Evolutionary conservation across 1,139 yeast species (phyloP).

Genomic region (Pneumocystis oryctolagi): DNA sequence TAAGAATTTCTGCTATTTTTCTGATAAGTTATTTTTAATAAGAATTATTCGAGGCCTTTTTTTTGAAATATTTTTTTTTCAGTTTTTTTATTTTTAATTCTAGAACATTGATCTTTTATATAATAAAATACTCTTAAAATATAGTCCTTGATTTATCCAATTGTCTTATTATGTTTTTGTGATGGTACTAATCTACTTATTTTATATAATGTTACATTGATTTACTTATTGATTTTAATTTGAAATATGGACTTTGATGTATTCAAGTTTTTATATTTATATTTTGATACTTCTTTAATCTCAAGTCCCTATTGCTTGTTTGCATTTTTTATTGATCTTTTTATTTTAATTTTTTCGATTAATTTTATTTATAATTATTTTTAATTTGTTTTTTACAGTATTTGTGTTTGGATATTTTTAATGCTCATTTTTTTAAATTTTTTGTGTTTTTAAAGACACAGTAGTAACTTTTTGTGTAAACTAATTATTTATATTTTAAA

Average conservation of each 20-base stretch:
- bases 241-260: slow-evolving; percentile 25
- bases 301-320: too few species aligned
- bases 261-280: slow-evolving; percentile 28
- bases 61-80: too few species aligned
- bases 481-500: not conserved
- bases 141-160: slow-evolving; percentile 48
- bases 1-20: slow-evolving; percentile 30
- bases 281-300: slow-evolving; percentile 27
- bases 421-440: not conserved
- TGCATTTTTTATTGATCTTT: slow-evolving; percentile 30
- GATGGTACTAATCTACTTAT: slow-evolving; percentile 14
- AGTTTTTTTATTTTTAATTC: slow-evolving; percentile 40
- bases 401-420: slow-evolving; percentile 34
- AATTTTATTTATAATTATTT: slow-evolving; percentile 22
- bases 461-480: not conserved
- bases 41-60: too few species aligned
- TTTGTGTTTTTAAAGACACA: not conserved
- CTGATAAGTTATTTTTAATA: too few species aligned
- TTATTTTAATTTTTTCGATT: slow-evolving; percentile 25
- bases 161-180: slow-evolving; percentile 19
- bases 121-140: slow-evolving; percentile 53
- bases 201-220: slow-evolving; percentile 12
- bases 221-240: slow-evolving; percentile 18
- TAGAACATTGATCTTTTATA: slow-evolving; percentile 64
- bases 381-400: slow-evolving; percentile 33